These are phyloP conservation scores for Podila minutissima DNA, from an alignment of 192 early-diverging fungal species.

Conservation along the genomic window DNA sequence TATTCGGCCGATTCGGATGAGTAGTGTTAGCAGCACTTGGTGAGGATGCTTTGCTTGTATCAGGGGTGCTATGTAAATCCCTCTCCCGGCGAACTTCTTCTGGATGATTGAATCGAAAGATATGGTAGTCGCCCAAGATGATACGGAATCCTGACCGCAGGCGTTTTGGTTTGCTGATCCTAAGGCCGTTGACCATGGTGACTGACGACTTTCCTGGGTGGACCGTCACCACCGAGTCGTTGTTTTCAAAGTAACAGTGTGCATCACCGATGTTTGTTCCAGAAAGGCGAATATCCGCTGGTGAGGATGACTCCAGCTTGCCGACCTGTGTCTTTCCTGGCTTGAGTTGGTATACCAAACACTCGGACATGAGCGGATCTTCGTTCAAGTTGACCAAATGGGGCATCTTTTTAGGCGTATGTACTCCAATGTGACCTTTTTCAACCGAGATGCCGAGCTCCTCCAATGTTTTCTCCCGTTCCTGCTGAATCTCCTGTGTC, in stretches of 20 bases:
- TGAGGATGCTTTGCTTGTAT: constrained; percentile 13
- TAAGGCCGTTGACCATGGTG: constrained; percentile 84
- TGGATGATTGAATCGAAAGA: constrained; percentile 89
- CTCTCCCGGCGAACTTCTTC: constrained; percentile 77
- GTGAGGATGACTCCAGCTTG: constrained; percentile 32
- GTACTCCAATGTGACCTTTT: constrained; percentile 75
- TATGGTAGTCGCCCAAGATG: constrained; percentile 83
- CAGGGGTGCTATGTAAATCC: constrained; percentile 20
- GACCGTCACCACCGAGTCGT: constrained; percentile 64
- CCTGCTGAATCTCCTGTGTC: constrained; percentile 76
- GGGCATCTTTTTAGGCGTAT: constrained; percentile 81
- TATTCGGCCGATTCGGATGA: constrained; percentile 17
- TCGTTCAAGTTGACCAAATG: constrained; percentile 93
- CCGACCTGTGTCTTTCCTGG: constrained; percentile 80
- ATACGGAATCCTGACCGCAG: constrained; percentile 80
- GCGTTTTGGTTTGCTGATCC: constrained; percentile 62
- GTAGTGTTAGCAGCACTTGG: constrained; percentile 5
- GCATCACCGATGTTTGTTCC: constrained; percentile 67
- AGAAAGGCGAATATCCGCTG: constrained; percentile 68
- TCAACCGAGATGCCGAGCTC: constrained; percentile 84
- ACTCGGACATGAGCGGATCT: constrained; percentile 92
- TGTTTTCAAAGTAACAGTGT: constrained; percentile 84
- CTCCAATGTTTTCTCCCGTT: constrained; percentile 76
- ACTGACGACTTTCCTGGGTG: constrained; percentile 64
- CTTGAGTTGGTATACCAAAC: constrained; percentile 86